These are phyloP conservation scores for Gamarada debralockiae DNA, from an alignment of 495 filamentous ascomycete genomes.

Conservation along the genomic window DNA sequence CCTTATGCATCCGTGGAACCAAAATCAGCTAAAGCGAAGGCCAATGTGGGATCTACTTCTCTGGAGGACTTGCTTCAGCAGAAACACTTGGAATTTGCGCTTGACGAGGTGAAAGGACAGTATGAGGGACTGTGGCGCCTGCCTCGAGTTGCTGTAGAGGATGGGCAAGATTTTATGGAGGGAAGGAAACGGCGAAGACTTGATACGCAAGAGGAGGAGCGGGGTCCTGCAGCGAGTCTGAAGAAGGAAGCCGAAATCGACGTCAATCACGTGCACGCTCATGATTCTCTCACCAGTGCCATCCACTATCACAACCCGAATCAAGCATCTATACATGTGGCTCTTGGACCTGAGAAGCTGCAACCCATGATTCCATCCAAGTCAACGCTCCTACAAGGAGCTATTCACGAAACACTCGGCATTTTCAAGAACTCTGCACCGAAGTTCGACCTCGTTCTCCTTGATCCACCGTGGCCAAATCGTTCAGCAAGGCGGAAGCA, in stretches of 20 bases:
- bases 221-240: neutral
- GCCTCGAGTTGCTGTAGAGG: conserved; percentile 25
- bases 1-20: conserved; percentile 23
- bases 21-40: conserved; percentile 22
- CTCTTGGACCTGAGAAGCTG: neutral
- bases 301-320: conserved; percentile 1
- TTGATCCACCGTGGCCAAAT: conserved; percentile 96
- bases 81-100: conserved; percentile 27
- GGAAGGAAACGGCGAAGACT: neutral
- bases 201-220: too few relatives aligned
- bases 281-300: neutral
- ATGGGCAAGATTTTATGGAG: neutral
- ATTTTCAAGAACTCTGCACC: conserved; percentile 32
- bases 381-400: conserved; percentile 36
- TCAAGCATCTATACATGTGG: neutral
- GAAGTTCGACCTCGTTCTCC: conserved; percentile 72
- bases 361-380: conserved; percentile 12
- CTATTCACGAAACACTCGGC: conserved; percentile 30
- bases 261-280: neutral
- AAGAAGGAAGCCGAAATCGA: neutral
- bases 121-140: conserved; percentile 44
- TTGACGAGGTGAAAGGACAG: conserved; percentile 29
- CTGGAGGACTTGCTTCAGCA: conserved; percentile 19
- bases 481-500: conserved; percentile 72
- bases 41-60: neutral